Conservation (phyloP, 495 filamentous ascomycete genomes). For the Aspergillus olivimuriae region DNA sequence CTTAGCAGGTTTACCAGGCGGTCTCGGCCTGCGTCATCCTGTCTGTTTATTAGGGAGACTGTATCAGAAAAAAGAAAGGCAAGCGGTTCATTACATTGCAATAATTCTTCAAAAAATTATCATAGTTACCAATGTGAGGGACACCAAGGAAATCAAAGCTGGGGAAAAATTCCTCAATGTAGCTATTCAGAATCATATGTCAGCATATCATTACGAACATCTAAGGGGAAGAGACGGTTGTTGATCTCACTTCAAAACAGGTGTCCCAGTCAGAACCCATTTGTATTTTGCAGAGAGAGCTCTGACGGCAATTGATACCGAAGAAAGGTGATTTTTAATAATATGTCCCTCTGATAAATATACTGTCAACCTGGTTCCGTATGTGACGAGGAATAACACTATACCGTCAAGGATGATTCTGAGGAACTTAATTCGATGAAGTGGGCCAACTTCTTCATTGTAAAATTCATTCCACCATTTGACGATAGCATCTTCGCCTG, state of each 20-base stretch:
- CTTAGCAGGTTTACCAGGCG: slow-evolving; percentile 35
- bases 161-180: slow-evolving; percentile 47
- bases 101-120: slow-evolving; percentile 45
- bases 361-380: neutral
- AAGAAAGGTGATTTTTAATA: slow-evolving; percentile 52
- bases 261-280: slow-evolving; percentile 60
- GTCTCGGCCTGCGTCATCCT: slow-evolving; percentile 15
- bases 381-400: too few species aligned
- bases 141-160: slow-evolving; percentile 56
- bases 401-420: slow-evolving; percentile 56
- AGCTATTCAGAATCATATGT: slow-evolving; percentile 10
- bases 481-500: slow-evolving; percentile 18
- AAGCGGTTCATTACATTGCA: slow-evolving; percentile 28
- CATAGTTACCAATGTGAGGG: slow-evolving; percentile 30
- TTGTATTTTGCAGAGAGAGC: slow-evolving; percentile 44
- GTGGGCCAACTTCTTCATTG: slow-evolving; percentile 24
- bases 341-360: slow-evolving; percentile 36
- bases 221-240: slow-evolving; percentile 12
- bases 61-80: too few species aligned
- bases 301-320: slow-evolving; percentile 47
- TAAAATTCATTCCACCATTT: slow-evolving; percentile 31
- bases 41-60: slow-evolving; percentile 4
- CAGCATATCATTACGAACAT: slow-evolving; percentile 9
- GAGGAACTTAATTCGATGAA: slow-evolving; percentile 47
- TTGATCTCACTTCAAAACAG: slow-evolving; percentile 51